These are phyloP conservation scores for Colletotrichum sp. DNA, from an alignment of 2,329 filamentous ascomycete species.

Conservation along the genomic window DNA sequence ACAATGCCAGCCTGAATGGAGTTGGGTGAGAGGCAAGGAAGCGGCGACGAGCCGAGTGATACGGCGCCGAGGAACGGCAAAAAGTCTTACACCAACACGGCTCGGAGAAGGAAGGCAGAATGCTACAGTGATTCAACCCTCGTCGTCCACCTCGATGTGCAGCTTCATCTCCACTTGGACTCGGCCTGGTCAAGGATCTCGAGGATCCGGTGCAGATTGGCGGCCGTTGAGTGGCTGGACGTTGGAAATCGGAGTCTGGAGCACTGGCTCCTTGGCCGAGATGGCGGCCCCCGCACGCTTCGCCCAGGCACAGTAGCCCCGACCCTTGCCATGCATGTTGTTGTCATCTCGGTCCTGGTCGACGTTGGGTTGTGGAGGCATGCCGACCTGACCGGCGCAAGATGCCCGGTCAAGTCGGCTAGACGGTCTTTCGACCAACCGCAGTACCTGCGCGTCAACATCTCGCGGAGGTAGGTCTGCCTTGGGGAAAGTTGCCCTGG, in stretches of 20 bases:
- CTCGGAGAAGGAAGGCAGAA: neutral
- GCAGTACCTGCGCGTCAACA: neutral
- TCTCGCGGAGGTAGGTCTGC: neutral
- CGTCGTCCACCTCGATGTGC: neutral
- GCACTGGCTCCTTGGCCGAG: slow-evolving; percentile 6
- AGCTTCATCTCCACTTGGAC: slow-evolving; percentile 6
- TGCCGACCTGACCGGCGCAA: neutral
- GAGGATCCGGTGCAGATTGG: neutral
- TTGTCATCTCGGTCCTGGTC: neutral
- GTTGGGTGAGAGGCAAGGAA: neutral
- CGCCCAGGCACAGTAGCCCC: neutral
- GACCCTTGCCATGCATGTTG: neutral
- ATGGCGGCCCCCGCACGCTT: neutral
- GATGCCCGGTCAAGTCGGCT: neutral
- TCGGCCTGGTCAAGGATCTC: slow-evolving; percentile 6
- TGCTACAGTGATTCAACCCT: neutral
- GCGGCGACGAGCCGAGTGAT: neutral
- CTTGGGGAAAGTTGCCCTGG: neutral
- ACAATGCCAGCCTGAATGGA: neutral
- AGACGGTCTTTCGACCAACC: neutral
- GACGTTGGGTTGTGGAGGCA: neutral
- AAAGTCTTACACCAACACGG: neutral
- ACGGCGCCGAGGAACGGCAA: neutral
- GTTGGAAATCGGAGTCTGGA: neutral
- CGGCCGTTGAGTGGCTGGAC: slow-evolving; percentile 11